These are phyloP conservation scores for Sphaerulina musiva DNA, from an alignment of 2,329 filamentous ascomycete species.

Conservation along the genomic window DNA sequence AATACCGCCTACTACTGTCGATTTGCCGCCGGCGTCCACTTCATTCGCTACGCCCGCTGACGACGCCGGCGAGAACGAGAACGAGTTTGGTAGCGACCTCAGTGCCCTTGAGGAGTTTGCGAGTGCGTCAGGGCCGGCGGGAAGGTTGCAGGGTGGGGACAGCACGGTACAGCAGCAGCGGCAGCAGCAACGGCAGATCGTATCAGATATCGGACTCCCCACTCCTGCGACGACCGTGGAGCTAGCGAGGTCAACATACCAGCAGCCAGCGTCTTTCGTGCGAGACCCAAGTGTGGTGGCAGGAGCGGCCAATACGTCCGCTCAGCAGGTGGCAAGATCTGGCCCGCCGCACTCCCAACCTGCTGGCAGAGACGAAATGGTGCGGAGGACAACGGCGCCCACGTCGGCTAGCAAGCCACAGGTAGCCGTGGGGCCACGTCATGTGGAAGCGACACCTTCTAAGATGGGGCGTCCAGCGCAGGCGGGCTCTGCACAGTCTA, in stretches of 20 bases:
- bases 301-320: background rate
- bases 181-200: background rate
- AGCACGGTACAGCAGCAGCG: background rate
- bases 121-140: background rate
- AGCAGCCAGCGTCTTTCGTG: background rate
- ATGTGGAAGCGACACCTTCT: constrained; percentile 12
- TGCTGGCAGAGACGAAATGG: constrained; percentile 34
- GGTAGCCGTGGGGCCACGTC: constrained; percentile 20
- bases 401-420: constrained; percentile 36
- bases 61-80: constrained; percentile 8
- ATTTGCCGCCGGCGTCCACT: constrained; percentile 20
- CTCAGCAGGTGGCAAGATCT: background rate
- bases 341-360: background rate
- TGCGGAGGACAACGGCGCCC: constrained; percentile 40
- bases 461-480: constrained; percentile 4
- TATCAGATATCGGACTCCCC: background rate
- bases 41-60: constrained; percentile 12
- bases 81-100: background rate
- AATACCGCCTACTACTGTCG: constrained; percentile 30
- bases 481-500: background rate
- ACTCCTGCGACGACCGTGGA: background rate
- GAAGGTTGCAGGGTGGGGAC: background rate
- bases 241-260: background rate
- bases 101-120: background rate
- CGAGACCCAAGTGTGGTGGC: background rate